Percentiles rank a stretch among this genome's conserved stretches.
These are phyloP conservation scores for Phragmites australis DNA, from an alignment of 176 grass and related monocot genomes.

Conservation along the genomic window DNA sequence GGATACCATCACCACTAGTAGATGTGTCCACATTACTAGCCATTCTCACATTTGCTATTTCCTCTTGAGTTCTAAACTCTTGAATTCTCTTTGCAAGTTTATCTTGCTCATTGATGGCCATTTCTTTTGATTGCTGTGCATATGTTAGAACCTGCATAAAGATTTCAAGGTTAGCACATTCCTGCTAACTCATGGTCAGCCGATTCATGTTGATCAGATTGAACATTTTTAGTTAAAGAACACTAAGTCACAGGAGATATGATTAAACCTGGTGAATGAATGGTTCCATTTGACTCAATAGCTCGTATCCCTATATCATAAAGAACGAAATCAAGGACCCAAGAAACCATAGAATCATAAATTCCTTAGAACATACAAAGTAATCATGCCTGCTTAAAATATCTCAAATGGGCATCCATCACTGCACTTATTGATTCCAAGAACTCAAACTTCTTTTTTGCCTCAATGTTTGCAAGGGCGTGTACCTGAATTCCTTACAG, in stretches of 20 bases:
- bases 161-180: constrained; percentile 33
- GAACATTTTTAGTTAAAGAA: constrained; percentile 14
- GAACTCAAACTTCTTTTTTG: constrained; percentile 97
- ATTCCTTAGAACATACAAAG: constrained; percentile 30
- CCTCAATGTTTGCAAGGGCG: constrained; percentile 79
- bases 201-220: neutral
- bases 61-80: constrained; percentile 89
- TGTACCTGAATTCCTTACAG: constrained; percentile 85
- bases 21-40: constrained; percentile 74
- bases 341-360: constrained; percentile 31
- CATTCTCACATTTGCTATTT: constrained; percentile 75
- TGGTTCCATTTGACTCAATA: constrained; percentile 91
- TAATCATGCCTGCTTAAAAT: constrained; percentile 88
- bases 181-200: constrained; percentile 20
- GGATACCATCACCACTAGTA: constrained; percentile 84
- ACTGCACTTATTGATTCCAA: constrained; percentile 97
- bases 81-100: constrained; percentile 98
- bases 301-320: constrained; percentile 77
- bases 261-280: constrained; percentile 87
- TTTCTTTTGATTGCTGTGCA: constrained; percentile 96
- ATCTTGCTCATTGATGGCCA: constrained; percentile 76
- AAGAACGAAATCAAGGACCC: constrained; percentile 44
- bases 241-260: constrained; percentile 26
- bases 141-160: constrained; percentile 93
- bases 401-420: constrained; percentile 99